Evolutionary conservation across 768 basidiomycete genomes (phyloP).

Genomic region (Lactifluus rugatus): DNA sequence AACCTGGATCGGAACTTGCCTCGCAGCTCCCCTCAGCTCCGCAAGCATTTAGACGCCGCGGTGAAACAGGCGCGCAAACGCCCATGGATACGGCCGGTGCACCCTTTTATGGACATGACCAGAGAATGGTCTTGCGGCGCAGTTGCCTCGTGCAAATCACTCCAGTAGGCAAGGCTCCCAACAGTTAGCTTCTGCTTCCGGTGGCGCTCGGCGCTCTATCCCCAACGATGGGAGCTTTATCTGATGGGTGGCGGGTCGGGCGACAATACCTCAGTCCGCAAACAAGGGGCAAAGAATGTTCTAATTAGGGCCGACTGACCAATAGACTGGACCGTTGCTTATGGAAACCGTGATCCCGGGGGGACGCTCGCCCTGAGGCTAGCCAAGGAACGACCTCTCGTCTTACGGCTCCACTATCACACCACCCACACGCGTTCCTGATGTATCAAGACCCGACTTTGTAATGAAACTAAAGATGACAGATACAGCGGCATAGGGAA

Average conservation of each 20-base stretch:
- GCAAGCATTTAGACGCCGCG: slow-evolving; percentile 1
- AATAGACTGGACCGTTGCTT: slow-evolving; percentile 4
- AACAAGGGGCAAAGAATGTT: slow-evolving; percentile 12
- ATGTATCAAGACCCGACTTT: neutral
- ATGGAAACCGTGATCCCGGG: slow-evolving; percentile 11
- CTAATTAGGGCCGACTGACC: slow-evolving; percentile 9
- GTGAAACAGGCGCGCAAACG: slow-evolving; percentile 5
- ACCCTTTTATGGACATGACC: slow-evolving; percentile 4
- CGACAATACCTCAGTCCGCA: neutral
- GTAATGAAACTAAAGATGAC: slow-evolving; percentile 8
- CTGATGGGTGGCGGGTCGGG: slow-evolving; percentile 19
- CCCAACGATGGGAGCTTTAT: slow-evolving; percentile 6
- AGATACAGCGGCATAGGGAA: neutral
- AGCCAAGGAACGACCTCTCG: slow-evolving; percentile 10
- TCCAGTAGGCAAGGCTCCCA: slow-evolving; percentile 7
- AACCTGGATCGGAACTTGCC: slow-evolving; percentile 12
- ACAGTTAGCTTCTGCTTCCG: slow-evolving; percentile 10
- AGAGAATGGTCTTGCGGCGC: slow-evolving; percentile 5
- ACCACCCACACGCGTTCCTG: neutral
- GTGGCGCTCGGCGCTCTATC: slow-evolving; percentile 15
- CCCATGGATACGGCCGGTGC: slow-evolving; percentile 1
- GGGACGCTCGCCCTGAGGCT: neutral
- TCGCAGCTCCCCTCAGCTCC: neutral
- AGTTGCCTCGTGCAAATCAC: slow-evolving; percentile 15
- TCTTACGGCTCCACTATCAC: slow-evolving; percentile 11